phyloP scores from a whole-genome alignment of 2,329 filamentous ascomycete species.

The Paecilomyces formosus region DNA sequence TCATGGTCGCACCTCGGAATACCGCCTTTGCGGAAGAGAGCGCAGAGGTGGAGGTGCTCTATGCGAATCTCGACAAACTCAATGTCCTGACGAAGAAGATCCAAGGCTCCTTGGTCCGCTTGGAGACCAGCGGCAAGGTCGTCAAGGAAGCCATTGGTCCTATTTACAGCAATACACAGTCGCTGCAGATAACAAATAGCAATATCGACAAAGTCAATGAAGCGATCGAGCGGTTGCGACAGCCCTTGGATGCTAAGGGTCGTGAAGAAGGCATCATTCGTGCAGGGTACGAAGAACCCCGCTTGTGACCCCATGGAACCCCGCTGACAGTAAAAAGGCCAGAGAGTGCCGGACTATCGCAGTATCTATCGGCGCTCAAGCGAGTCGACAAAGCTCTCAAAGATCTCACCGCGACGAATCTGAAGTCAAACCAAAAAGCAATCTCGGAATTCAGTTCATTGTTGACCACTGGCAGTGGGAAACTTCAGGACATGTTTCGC shows the following conservation, averaged over 20 bases:
- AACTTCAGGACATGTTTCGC: conserved; percentile 78
- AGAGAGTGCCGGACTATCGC: conserved; percentile 69
- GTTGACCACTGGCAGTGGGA: conserved; percentile 69
- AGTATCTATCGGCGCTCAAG: conserved; percentile 84
- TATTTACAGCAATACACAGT: conserved; percentile 85
- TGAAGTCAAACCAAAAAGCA: conserved; percentile 85
- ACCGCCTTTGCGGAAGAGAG: conserved; percentile 58
- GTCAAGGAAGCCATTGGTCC: conserved; percentile 89
- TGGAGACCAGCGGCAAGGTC: conserved; percentile 82
- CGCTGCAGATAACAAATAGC: conserved; percentile 74
- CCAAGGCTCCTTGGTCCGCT: conserved; percentile 71
- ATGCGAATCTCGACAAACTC: conserved; percentile 78
- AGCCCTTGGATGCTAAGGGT: conserved; percentile 87
- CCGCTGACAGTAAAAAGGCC: conserved; percentile 45
- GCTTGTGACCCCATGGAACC: neutral
- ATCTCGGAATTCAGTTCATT: conserved; percentile 72
- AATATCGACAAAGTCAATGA: conserved; percentile 83
- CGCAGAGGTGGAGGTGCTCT: conserved; percentile 60
- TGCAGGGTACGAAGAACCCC: conserved; percentile 50
- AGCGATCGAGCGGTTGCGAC: conserved; percentile 79
- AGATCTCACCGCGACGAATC: conserved; percentile 82
- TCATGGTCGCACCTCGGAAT: conserved; percentile 50
- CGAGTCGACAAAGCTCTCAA: conserved; percentile 76
- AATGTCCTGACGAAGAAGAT: conserved; percentile 93
- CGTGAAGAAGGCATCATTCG: conserved; percentile 88